Evolutionary conservation across 306 rosid species (phyloP), one percentile per base, ranked within the genome.

Genomic region (Malus fusca): DNA sequence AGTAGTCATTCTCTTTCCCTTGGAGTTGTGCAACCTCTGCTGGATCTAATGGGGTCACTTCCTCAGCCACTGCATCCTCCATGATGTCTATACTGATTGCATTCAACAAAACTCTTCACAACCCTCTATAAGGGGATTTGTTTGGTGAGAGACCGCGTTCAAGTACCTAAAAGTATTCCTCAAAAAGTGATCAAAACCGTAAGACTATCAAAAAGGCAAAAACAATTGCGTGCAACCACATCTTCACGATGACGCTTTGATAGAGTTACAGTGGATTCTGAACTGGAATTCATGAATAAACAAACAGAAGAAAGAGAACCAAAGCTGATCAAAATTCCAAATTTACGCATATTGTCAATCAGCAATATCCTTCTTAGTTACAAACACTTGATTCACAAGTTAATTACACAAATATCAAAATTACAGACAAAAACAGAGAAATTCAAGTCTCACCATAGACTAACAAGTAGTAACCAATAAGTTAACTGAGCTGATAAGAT

Each of bases 11-110:
- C 65, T 88, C 93, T 77, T 84, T 94, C 72, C 68, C 77, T 70
- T 84, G 93, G 46, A 73, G 79, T 77, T 80, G 90, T 6, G 80
- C 82, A 44, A 84, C 87, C 79, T 86, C 97, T 9, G 71, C 76
- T 37, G 56, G 61, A 73, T 76, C 88, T 63, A 86, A 80, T 8
- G 76, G 81, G 11, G 56, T 48, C 75, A 75, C 83, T 66, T 83
- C 96, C 81, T 84, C 91, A 51, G 80, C 88, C 86, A 88, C 73
- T 74, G 74, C 84, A 72, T 88, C 91, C 61, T 90, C 92, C 95
- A 92, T 94, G 61, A 43, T 79, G 17, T 75, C 71, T 72, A 83
- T 62, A 77, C 72, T 51, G 55, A 67, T 83, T 40, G 76, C 80
- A 86, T 76, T 73, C 83, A 83, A 76, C 80, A 77, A 84, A 64